Base-by-base conservation (phyloP, 2,329 filamentous ascomycete genomes). In the Fusarium floridanum region DNA sequence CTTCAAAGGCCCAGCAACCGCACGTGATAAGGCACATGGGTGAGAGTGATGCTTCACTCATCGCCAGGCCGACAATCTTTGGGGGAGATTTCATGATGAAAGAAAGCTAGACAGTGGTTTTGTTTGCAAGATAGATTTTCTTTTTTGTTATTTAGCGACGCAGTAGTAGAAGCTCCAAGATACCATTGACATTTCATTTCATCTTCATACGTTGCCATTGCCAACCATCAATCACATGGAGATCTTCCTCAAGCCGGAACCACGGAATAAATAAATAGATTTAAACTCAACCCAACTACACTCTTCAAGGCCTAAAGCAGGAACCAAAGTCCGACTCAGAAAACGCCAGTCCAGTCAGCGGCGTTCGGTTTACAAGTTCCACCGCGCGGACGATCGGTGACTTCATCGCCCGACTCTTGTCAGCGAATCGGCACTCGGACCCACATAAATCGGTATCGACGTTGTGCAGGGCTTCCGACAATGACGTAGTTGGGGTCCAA, bases 401-500 rank as follows among this genome's bases (percentile, higher is more conserved):
- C 68, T 72, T 74, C 53, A 74, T 70, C 50, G 53, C 57, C 70
- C 48, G 27, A 32, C 14, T 5, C 8, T 24, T 24, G n/a, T 39
- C 61, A 24, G 5, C 32, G 17, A 53, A 63, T 53, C 22, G 61
- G 34, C 62, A 32, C 16, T n/a, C 37, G 24, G 48, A 12, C 36
- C 61, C 56, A 37, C 41, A 24, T 4, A 43, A 22, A 14, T 27
- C 48, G 48, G 45, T 14, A 57, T 36, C 59, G 17, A 14, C 32
- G 60, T 48, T 39, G 27, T 34, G 16, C 34, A 53, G 36, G 24
- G 48, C 32, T 50, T 36, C 61, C 65, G 65, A 61, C 11, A 39
- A 74, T 74, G 72, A 74, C 72, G 72, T 74, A 55, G 68, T 34
- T 72, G 68, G 59, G 60, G 60, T 50, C 60, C 61, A 48, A 29